Conservation (phyloP, 441 rosid species). For the Raphanus hybrid region DNA sequence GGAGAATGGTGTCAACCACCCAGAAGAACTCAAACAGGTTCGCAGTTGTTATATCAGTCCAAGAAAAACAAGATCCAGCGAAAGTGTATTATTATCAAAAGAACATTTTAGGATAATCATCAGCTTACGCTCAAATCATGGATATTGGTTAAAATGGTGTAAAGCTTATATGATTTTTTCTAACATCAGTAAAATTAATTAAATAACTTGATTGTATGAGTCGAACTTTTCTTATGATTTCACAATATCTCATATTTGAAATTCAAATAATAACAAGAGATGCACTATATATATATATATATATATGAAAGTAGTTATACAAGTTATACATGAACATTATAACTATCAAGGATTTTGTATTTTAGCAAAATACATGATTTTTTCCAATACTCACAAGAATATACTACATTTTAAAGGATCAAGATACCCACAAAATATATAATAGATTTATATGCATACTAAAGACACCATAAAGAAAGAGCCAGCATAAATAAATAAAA, state of each 20-base stretch:
- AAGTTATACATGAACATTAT: not conserved
- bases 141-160: not conserved
- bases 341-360: not conserved
- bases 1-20: not conserved
- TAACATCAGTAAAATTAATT: not conserved
- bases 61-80: conserved; percentile 51
- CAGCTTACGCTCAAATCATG: conserved; percentile 21
- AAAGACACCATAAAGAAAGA: too few relatives aligned
- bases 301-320: too few relatives aligned
- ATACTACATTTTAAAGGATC: too few relatives aligned
- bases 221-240: not conserved
- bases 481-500: too few relatives aligned
- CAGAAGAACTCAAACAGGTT: not conserved
- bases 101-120: conserved; percentile 19
- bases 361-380: not conserved
- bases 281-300: not conserved
- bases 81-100: not conserved
- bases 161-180: not conserved
- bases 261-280: not conserved
- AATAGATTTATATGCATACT: too few relatives aligned
- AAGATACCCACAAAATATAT: too few relatives aligned
- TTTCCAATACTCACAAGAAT: too few relatives aligned
- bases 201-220: not conserved
- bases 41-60: conserved; percentile 38
- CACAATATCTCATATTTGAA: not conserved